Base-by-base conservation (phyloP, 1,284 basidiomycete genomes). In the Ceratobasidium theobromae region DNA sequence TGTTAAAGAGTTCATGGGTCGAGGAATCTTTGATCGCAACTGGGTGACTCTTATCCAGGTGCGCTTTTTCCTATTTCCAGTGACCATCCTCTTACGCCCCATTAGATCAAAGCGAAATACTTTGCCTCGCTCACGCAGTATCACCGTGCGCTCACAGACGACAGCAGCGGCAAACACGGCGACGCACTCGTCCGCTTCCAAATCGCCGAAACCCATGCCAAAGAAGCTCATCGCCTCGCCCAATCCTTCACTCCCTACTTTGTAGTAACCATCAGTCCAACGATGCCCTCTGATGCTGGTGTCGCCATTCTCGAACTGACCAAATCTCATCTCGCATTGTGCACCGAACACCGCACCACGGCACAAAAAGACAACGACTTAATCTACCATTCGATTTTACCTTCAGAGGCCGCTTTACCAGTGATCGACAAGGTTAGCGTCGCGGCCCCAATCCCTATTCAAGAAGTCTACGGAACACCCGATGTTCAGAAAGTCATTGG, bases 401-500 rank as follows among this genome's bases (percentile, higher is more conserved):
- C 95, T 0, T 80, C 89, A 3, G 83, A 88, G 14, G 91, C 95
- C 18, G 84, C 90, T 0, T 82, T 99, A 0, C 86, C 95, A 0
- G 75, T 80, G 0, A 85, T 97, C 64, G 95, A 97, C 60, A 93
- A 93, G 74, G 80, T 88, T 0, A 79, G 82, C 0, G 86, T 94
- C 0, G 91, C 93, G 0, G 85, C 85, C 0, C 86, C 93, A 0
- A 88, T 96, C 60, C 84, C 91, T 0, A 97, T 97, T 65, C 96
- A 98, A 74, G 96, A 98, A 69, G 88, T 98, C 2, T 99, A 97
- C 74, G 86, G 86, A 18, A 84, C 90, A 27, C 86, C 92, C 0
- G 95, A 98, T 14, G 95, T 98, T 16, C 93, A 98, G 76, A 93
- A 93, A 77, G 86, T 95, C 49, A 96, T 99, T 69, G 96, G 97